phyloP scores from a whole-genome alignment of 257 asterid genomes.

The Misopates orontium region DNA sequence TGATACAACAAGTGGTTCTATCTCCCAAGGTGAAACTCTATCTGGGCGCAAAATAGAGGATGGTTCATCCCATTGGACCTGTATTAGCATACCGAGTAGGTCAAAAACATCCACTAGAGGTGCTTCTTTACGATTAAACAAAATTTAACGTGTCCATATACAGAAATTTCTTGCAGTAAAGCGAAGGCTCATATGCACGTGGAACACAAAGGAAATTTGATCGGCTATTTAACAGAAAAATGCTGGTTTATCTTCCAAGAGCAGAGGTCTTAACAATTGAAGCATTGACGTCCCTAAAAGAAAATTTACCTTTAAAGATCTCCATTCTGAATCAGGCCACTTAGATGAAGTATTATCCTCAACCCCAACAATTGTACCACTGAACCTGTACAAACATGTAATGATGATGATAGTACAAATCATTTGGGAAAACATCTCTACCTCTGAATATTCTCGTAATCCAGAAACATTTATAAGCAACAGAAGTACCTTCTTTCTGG shows the following conservation, averaged over 20 bases:
- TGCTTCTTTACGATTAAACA: neutral
- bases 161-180: slow-evolving; percentile 16
- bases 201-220: slow-evolving; percentile 11
- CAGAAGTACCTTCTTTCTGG: slow-evolving; percentile 88
- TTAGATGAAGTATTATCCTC: slow-evolving; percentile 60
- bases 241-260: slow-evolving; percentile 15
- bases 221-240: neutral
- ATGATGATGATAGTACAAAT: slow-evolving; percentile 18
- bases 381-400: slow-evolving; percentile 60
- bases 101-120: slow-evolving; percentile 13
- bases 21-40: slow-evolving; percentile 91
- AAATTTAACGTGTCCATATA: neutral
- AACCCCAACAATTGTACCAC: slow-evolving; percentile 94
- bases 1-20: slow-evolving; percentile 76
- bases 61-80: slow-evolving; percentile 99
- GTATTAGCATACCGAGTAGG: slow-evolving; percentile 30
- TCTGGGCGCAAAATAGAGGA: slow-evolving; percentile 86
- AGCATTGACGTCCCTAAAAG: slow-evolving; percentile 15
- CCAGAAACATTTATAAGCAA: slow-evolving; percentile 11
- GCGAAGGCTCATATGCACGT: neutral
- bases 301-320: slow-evolving; percentile 81
- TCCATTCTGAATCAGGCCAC: slow-evolving; percentile 97
- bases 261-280: slow-evolving; percentile 3
- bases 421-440: slow-evolving; percentile 1
- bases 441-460: slow-evolving; percentile 3